These are phyloP conservation scores for Spirogloea muscicola DNA, from an alignment of 139 green algal genomes.

Conservation along the genomic window DNA sequence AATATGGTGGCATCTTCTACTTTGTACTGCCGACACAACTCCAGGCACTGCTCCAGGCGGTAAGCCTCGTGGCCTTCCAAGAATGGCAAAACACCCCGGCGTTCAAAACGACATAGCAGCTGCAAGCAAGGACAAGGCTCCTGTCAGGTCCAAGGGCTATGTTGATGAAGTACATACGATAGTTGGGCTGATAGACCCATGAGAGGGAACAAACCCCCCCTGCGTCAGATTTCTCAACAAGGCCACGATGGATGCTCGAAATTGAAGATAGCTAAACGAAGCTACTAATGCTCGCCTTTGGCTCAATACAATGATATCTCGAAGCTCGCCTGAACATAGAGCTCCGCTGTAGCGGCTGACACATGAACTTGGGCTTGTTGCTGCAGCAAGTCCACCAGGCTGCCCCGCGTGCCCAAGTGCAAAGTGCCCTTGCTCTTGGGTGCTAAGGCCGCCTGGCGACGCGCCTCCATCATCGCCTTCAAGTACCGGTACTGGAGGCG, in stretches of 20 bases:
- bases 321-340: constrained; percentile 19
- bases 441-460: too few relatives aligned
- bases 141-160: not conserved
- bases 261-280: not conserved
- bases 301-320: not conserved
- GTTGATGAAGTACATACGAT: not conserved
- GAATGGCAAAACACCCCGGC: constrained; percentile 57
- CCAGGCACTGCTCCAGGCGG: constrained; percentile 60
- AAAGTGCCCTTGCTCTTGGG: too few relatives aligned
- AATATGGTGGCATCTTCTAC: constrained; percentile 54
- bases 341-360: constrained; percentile 31
- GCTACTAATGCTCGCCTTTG: not conserved
- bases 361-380: not conserved
- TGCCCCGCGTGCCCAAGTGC: not conserved
- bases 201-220: too few relatives aligned
- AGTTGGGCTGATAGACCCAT: not conserved
- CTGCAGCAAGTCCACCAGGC: constrained; percentile 16
- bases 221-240: too few relatives aligned
- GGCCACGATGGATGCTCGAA: not conserved
- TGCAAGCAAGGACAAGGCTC: not conserved
- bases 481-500: constrained; percentile 24
- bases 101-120: constrained; percentile 63
- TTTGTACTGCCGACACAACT: constrained; percentile 39
- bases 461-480: too few relatives aligned
- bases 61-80: constrained; percentile 57